Conservation (phyloP, 129 eudicot genomes). For the Tagetes erecta region DNA sequence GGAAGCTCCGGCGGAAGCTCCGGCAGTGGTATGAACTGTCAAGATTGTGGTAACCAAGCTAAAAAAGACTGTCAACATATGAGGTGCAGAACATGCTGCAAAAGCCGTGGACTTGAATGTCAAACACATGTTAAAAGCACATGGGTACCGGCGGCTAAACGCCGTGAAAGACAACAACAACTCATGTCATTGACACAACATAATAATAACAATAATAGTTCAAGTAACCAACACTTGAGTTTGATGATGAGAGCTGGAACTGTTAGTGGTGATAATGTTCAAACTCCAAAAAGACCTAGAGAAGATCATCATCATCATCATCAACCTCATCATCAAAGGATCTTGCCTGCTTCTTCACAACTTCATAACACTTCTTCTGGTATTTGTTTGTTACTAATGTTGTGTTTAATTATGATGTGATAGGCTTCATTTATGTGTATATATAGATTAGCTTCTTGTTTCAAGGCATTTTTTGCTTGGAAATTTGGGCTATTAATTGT, state of each 20-base stretch:
- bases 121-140: constrained; percentile 88
- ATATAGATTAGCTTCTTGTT: constrained; percentile 32
- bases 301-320: constrained; percentile 28
- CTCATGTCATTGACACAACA: constrained; percentile 35
- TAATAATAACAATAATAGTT: background rate
- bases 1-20: constrained; percentile 20
- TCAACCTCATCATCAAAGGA: background rate
- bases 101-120: constrained; percentile 71
- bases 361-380: constrained; percentile 40
- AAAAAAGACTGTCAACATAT: constrained; percentile 74
- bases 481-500: constrained; percentile 35
- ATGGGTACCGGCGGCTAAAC: constrained; percentile 91
- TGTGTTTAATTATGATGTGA: constrained; percentile 25
- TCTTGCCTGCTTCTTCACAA: constrained; percentile 30
- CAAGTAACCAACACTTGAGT: constrained; percentile 35
- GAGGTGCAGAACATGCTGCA: constrained; percentile 88
- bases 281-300: constrained; percentile 41
- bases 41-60: constrained; percentile 91
- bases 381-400: constrained; percentile 26
- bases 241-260: constrained; percentile 41
- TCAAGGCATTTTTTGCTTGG: constrained; percentile 33
- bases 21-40: constrained; percentile 60
- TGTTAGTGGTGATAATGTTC: constrained; percentile 24
- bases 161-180: constrained; percentile 77
- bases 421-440: constrained; percentile 13